Evolutionary conservation across 768 basidiomycete species (phyloP).

Genomic region (Strobilomyces confusus): DNA sequence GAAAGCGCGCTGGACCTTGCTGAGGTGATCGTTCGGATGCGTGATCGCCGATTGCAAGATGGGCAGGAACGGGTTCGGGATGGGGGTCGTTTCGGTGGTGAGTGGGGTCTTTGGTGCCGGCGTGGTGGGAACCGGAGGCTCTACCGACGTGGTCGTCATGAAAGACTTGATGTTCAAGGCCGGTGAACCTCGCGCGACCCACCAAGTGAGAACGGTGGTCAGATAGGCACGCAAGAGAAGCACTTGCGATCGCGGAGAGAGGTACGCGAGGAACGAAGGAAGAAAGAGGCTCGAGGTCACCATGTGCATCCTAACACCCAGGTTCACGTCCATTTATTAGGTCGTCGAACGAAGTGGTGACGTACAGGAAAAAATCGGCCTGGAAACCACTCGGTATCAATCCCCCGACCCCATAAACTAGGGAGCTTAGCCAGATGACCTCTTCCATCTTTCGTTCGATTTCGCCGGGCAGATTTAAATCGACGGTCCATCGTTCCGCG

Average conservation of each 20-base stretch:
- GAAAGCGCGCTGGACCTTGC: constrained; percentile 33
- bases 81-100: constrained; percentile 12
- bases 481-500: constrained; percentile 41
- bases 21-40: constrained; percentile 33
- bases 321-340: neutral
- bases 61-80: constrained; percentile 39
- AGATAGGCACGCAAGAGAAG: constrained; percentile 31
- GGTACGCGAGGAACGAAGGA: constrained; percentile 19
- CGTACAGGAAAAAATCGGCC: constrained; percentile 50
- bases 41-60: constrained; percentile 37
- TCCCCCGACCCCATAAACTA: constrained; percentile 57
- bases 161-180: constrained; percentile 30
- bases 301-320: constrained; percentile 21
- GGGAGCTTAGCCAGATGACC: constrained; percentile 48
- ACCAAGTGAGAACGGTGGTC: constrained; percentile 22
- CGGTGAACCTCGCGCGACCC: constrained; percentile 30
- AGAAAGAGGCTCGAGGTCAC: constrained; percentile 32
- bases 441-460: constrained; percentile 59
- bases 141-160: constrained; percentile 24
- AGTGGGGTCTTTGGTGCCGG: neutral
- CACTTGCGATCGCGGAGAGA: constrained; percentile 16
- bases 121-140: constrained; percentile 6
- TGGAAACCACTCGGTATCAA: constrained; percentile 47
- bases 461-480: constrained; percentile 33
- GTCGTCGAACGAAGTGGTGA: neutral